Conservation (phyloP, 164 flowering plant genomes). For the Saururus chinensis region DNA sequence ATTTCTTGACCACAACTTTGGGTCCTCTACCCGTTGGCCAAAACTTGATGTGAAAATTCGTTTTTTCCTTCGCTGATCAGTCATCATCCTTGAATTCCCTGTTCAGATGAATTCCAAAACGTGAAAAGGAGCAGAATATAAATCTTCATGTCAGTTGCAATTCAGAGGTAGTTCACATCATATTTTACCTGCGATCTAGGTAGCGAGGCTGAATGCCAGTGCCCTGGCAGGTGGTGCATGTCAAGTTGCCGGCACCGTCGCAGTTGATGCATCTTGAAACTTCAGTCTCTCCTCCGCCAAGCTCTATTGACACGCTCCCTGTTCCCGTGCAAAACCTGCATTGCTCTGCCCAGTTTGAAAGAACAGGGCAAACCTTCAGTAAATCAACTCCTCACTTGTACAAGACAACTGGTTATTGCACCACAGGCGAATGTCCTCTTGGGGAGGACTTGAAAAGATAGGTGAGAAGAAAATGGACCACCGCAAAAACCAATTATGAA, state of each 20-base stretch:
- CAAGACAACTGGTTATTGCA: no score
- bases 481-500: background rate
- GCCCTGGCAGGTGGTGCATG: slow-evolving; percentile 99
- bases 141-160: background rate
- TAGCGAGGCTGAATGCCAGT: slow-evolving; percentile 92
- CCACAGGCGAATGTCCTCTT: background rate
- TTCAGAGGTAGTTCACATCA: background rate
- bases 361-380: background rate
- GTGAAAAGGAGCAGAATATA: background rate
- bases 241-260: slow-evolving; percentile 73
- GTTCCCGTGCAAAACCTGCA: slow-evolving; percentile 90
- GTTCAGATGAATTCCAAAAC: slow-evolving; percentile 10
- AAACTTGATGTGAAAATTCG: no score
- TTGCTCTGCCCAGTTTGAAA: slow-evolving; percentile 32
- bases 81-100: slow-evolving; percentile 73
- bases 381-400: background rate
- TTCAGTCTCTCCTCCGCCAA: slow-evolving; percentile 76
- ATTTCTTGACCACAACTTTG: no score
- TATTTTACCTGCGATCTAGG: slow-evolving; percentile 81
- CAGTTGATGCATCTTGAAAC: slow-evolving; percentile 87
- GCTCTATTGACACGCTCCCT: slow-evolving; percentile 66
- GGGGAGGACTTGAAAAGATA: background rate
- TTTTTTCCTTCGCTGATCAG: background rate
- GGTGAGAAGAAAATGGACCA: no score
- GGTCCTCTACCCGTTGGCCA: no score